Evolutionary conservation across 176 grass and related monocot species (phyloP).

Genomic region (Rhynchospora breviuscula): DNA sequence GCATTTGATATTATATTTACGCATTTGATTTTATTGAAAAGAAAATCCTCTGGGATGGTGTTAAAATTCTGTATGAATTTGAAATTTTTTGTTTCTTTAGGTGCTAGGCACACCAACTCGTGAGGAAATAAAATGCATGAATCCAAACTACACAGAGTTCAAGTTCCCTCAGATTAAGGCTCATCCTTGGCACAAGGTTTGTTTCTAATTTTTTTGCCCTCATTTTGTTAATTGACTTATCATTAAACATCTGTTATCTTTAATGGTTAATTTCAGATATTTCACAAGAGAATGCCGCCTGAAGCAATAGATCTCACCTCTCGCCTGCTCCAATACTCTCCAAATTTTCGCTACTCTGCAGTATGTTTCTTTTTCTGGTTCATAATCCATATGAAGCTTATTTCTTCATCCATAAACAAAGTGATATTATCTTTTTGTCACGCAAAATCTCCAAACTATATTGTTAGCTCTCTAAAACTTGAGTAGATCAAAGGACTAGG

Average conservation of each 20-base stretch:
- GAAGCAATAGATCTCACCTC: constrained; percentile 55
- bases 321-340: constrained; percentile 56
- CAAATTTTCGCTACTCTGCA: constrained; percentile 50
- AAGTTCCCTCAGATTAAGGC: constrained; percentile 69
- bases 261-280: constrained; percentile 31
- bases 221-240: constrained; percentile 15
- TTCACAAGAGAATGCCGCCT: constrained; percentile 60
- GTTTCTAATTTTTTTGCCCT: neutral
- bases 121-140: constrained; percentile 76
- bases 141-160: constrained; percentile 67
- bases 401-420: neutral
- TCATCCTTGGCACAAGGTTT: constrained; percentile 73
- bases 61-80: neutral
- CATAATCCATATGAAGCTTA: neutral
- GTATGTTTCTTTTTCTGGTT: constrained; percentile 22
- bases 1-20: neutral
- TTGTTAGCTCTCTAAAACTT: neutral
- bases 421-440: neutral
- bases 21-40: neutral
- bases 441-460: neutral
- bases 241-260: constrained; percentile 1
- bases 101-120: constrained; percentile 70
- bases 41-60: neutral
- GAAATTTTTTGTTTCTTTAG: constrained; percentile 28
- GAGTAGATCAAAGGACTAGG: neutral